Base-by-base conservation (phyloP, 1,284 basidiomycete species). In the Puccinia triticina region DNA sequence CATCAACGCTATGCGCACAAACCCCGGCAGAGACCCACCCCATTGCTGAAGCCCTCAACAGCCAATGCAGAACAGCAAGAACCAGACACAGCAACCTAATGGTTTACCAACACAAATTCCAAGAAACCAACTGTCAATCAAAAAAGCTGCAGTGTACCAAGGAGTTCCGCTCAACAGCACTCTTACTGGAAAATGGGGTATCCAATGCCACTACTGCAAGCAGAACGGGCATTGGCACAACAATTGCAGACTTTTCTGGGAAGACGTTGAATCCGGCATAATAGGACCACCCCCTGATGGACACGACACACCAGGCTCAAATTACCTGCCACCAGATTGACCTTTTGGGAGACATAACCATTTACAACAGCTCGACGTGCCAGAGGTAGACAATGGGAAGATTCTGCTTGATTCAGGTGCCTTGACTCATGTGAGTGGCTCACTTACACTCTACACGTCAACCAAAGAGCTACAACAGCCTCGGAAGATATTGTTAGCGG, bases 391-490 rank as follows among this genome's bases (percentile, higher is more conserved):
- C 46, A 46, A 71, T 37, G 37, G 48, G 23, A 26, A 29, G 16
- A 34, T 71, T 3, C 26, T 71, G 8, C 43, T 71, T 2, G 73
- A 75, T 29, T 75, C 53, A 5, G 73, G 50, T 21, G 73, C 73
- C 32, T 32, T 18, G 5, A 57, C 37, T 2, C 73, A 75, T 32
- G 73, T 75, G 73, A 75, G 73, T 59, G 73, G 73, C 0, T 5
- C 14, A 2, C 23, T 40, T 23, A 5, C 29, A 8, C n/a, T 18
- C 21, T 71, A 29, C 29, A 5, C n/a, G 1, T 29, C 18, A 32
- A 37, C 2, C 2, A 21, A 37, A 66, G 16, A 26, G n/a, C 14
- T 57, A 11, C 11, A 5, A 12, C 1, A 10, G 3, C 26, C 43
- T 26, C 73, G n/a, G 1, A 14, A 1, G 32, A 21, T 57, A 23